Percentiles rank a stretch among this genome's conserved stretches.
Evolutionary conservation across 2,329 filamentous ascomycete genomes (phyloP).

Genomic region (Exophiala lecanii-corni): DNA sequence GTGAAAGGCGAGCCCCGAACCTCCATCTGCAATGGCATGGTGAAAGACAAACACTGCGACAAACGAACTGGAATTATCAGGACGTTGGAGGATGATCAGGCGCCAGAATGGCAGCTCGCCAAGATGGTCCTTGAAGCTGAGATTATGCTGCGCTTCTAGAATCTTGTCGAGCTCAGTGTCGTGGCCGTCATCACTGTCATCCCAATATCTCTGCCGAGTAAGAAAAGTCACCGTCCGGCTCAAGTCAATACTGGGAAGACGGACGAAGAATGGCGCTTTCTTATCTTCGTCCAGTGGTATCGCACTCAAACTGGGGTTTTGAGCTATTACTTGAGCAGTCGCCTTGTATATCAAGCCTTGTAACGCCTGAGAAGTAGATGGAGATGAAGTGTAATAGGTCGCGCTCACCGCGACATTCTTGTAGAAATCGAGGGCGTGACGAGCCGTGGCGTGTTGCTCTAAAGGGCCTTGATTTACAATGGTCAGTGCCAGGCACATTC

Average conservation of each 20-base stretch:
- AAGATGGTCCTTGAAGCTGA: background rate
- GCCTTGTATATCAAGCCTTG: background rate
- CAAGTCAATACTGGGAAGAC: conserved; percentile 1
- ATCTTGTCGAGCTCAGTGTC: conserved; percentile 1
- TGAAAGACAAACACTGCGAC: conserved; percentile 44
- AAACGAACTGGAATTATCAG: conserved; percentile 28
- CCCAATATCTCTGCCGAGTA: background rate
- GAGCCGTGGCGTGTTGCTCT: conserved; percentile 42
- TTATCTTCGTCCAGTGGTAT: background rate
- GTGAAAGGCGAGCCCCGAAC: conserved; percentile 44
- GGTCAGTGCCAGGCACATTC: too few relatives aligned
- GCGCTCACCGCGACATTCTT: conserved; percentile 38
- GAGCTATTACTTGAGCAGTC: background rate
- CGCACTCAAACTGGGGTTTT: background rate
- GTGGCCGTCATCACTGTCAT: background rate
- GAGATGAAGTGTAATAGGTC: background rate
- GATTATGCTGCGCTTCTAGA: conserved; percentile 2
- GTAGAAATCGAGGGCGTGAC: conserved; percentile 42
- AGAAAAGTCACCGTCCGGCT: background rate
- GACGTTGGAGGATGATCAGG: background rate
- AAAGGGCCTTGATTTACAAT: too few relatives aligned
- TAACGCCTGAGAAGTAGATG: background rate
- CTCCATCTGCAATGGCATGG: conserved; percentile 45
- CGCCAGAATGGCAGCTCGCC: conserved; percentile 2
- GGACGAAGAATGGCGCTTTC: conserved; percentile 1